phyloP scores from a whole-genome alignment of 345 rosid genomes.

The Eutrema japonicum region DNA sequence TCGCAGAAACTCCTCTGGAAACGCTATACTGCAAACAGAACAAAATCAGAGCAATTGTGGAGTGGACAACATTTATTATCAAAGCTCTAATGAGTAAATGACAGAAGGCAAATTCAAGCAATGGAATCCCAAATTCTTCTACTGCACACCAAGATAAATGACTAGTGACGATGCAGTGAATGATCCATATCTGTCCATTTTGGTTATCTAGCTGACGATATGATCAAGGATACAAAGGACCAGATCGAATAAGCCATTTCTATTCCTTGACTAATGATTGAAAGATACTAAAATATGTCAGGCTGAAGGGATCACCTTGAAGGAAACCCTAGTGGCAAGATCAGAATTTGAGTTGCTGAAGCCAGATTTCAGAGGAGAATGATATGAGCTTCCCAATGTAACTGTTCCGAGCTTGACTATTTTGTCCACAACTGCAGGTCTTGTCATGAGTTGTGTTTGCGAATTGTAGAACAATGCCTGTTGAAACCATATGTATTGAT shows the following conservation, averaged over 20 bases:
- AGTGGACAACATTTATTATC: neutral
- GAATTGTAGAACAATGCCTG: constrained; percentile 74
- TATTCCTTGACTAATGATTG: neutral
- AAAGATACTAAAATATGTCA: neutral
- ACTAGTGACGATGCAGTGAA: constrained; percentile 9
- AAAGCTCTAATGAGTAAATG: neutral
- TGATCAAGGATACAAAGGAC: neutral
- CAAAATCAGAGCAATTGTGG: constrained; percentile 9
- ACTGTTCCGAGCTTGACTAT: constrained; percentile 58
- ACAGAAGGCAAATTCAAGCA: constrained; percentile 13
- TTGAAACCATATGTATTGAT: constrained; percentile 1
- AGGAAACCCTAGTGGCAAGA: constrained; percentile 74
- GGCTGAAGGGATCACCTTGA: constrained; percentile 59
- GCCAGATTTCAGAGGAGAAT: constrained; percentile 56
- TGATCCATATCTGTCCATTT: neutral
- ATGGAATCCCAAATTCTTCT: neutral
- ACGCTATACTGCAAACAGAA: constrained; percentile 64
- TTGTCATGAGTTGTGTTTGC: constrained; percentile 62
- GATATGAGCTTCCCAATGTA: constrained; percentile 61
- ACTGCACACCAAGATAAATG: neutral
- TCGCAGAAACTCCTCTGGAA: constrained; percentile 71
- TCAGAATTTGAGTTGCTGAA: constrained; percentile 60
- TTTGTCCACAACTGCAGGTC: constrained; percentile 56
- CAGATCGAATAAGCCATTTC: constrained; percentile 1
- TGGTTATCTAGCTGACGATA: neutral